Evolutionary conservation across 352 stramenopile species (phyloP), one percentile per base, ranked within the genome.

Genomic region (Globisporangium iwayamae): DNA sequence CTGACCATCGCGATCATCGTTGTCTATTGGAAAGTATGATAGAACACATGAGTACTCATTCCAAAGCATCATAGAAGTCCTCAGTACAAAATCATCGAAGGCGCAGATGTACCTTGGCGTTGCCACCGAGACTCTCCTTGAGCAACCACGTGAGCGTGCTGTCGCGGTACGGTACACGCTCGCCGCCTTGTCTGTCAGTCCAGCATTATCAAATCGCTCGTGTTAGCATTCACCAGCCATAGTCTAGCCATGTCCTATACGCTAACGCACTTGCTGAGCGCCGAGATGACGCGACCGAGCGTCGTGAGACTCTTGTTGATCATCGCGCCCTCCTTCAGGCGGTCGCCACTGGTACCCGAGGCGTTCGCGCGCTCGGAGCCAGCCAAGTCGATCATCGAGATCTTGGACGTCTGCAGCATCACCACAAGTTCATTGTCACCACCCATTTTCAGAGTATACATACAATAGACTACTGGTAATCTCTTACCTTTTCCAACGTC

Each of bases 271-370:
- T 90, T 91, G 79, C 81, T 91, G 13, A 95, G 70, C 32, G 86
- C 80, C 16, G 84, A 92, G 51, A 97, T 97, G 46, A 97, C 90
- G 11, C 88, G 75, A 11, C 91, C 91, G 4, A 97, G 83, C 6
- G 88, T 97, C 30, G 87, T 94, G 50, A 97, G 77, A 22, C 87
- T 96, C 63, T 95, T 93, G 76, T 97, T 97, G 70, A 97, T 97
- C 85, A 94, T 97, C 7, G 87, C 85, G 13, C 90, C 90, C 73
- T 97, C 90, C 69, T 96, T 97, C 46, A 97, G 71, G 1, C 91
- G 83, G 18, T 97, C 87, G 5, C 91, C 91, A 32, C 76, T 92
- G 11, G 90, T 95, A 0, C 84, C 88, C 0, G 83, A 93, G 2
- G 83, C 81, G 43, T 93, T 87, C 0, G 85, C 86, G 38, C 88